Evolutionary conservation across 176 grass and related monocot species (phyloP).

Genomic region (Thalia dealbata): DNA sequence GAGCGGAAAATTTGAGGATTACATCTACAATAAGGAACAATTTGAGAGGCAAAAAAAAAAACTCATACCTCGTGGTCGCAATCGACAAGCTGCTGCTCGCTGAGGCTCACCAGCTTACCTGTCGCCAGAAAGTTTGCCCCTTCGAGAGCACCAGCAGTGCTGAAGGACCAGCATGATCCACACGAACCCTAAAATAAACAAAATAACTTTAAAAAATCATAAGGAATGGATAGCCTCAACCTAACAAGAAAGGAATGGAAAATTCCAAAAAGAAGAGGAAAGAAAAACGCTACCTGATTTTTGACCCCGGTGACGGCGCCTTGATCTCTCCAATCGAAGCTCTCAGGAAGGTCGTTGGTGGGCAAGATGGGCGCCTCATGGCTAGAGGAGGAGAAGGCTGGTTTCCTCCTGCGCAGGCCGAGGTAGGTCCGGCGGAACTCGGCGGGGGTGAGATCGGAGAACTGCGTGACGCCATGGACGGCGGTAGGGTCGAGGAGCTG

Average conservation of each 20-base stretch:
- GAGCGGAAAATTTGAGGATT: background rate
- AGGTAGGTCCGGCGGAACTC: conserved; percentile 12
- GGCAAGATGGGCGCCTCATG: conserved; percentile 9
- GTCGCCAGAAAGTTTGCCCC: conserved; percentile 11
- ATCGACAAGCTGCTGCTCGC: conserved; percentile 21
- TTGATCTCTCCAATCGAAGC: conserved; percentile 18
- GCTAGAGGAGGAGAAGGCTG: background rate
- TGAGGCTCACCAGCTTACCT: conserved; percentile 7
- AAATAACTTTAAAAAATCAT: background rate
- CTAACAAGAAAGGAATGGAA: background rate
- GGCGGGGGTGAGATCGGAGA: conserved; percentile 8
- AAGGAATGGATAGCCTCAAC: background rate
- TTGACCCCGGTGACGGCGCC: conserved; percentile 1
- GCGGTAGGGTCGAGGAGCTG: conserved; percentile 11
- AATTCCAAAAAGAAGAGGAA: too few species aligned
- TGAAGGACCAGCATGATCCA: conserved; percentile 8
- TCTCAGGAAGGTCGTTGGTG: conserved; percentile 9
- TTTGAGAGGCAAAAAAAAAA: background rate
- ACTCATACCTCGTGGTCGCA: conserved; percentile 16
- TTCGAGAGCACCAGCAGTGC: conserved; percentile 7
- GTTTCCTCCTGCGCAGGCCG: background rate
- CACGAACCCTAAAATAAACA: background rate
- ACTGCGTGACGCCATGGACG: conserved; percentile 12
- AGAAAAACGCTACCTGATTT: background rate
- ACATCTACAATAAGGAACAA: background rate